Percentiles rank a stretch among this genome's conserved stretches.
Evolutionary conservation across 75 land plant genomes (phyloP).

Genomic region (Sequoiadendron giganteum): DNA sequence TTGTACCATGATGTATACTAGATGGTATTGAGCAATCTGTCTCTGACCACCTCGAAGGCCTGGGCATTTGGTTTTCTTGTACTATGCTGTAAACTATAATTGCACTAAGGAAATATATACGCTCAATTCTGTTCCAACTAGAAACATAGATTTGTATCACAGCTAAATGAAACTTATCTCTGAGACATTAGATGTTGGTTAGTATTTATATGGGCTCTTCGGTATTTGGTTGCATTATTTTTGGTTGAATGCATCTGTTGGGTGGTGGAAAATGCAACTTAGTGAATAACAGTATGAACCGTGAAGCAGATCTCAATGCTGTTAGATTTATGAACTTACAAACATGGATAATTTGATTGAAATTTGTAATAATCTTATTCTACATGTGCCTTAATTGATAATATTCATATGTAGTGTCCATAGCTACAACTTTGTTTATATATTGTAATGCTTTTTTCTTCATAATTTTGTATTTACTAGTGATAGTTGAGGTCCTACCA

Average conservation of each 20-base stretch:
- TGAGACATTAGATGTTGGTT: background rate
- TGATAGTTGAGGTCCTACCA: no score
- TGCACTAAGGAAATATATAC: conserved; percentile 6
- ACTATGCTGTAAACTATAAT: conserved; percentile 7
- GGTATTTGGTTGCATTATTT: background rate
- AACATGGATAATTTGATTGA: no score
- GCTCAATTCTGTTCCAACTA: background rate
- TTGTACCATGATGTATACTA: background rate
- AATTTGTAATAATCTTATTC: no score
- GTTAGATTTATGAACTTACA: background rate
- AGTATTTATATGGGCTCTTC: background rate
- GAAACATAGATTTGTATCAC: background rate
- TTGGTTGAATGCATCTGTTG: no score
- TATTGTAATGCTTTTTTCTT: no score
- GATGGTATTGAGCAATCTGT: conserved; percentile 22
- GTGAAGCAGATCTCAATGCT: background rate
- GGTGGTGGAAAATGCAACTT: background rate
- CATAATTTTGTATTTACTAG: no score
- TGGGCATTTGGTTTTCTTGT: conserved; percentile 43
- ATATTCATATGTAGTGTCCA: no score
- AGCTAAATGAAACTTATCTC: background rate
- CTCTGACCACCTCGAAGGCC: conserved; percentile 45
- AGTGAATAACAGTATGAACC: background rate
- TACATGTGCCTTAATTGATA: no score
- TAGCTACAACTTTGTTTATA: no score